Evolutionary conservation across 305 asterid genomes (phyloP).

Genomic region (Solanum hybrid): DNA sequence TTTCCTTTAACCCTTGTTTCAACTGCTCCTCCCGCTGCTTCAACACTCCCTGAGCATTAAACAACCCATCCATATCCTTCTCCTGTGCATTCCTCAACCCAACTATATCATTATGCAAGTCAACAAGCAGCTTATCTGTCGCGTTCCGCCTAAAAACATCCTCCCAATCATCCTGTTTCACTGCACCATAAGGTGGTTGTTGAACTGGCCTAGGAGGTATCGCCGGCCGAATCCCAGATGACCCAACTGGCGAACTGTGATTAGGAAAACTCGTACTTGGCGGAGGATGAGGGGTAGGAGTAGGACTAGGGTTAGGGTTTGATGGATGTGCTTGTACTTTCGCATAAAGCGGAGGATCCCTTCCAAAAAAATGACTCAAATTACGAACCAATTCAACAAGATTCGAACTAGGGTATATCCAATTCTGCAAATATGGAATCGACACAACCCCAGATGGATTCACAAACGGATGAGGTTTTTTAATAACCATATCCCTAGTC

Average conservation of each 20-base stretch:
- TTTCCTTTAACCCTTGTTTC: conserved; percentile 59
- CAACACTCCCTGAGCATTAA: conserved; percentile 44
- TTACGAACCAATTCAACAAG: conserved; percentile 58
- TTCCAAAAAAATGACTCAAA: conserved; percentile 53
- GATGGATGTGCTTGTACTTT: conserved; percentile 32
- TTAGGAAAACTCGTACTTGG: conserved; percentile 5
- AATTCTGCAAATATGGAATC: conserved; percentile 57
- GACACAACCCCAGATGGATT: conserved; percentile 83
- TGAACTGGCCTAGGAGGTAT: conserved; percentile 66
- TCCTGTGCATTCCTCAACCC: conserved; percentile 62
- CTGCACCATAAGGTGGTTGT: conserved; percentile 63
- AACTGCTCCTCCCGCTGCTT: conserved; percentile 65
- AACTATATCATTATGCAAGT: conserved; percentile 41
- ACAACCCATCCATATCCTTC: conserved; percentile 72
- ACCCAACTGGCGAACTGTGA: neutral
- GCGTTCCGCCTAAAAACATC: conserved; percentile 64
- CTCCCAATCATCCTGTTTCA: conserved; percentile 53
- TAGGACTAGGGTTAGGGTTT: conserved; percentile 14
- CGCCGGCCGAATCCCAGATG: conserved; percentile 30
- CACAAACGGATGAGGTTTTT: conserved; percentile 72
- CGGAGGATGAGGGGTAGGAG: conserved; percentile 6
- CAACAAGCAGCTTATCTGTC: conserved; percentile 50
- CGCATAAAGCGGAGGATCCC: conserved; percentile 87
- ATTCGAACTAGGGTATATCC: conserved; percentile 89
- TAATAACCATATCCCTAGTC: conserved; percentile 80